Conservation (phyloP, 192 early-diverging fungal species). For the Coemansia sp. region DNA sequence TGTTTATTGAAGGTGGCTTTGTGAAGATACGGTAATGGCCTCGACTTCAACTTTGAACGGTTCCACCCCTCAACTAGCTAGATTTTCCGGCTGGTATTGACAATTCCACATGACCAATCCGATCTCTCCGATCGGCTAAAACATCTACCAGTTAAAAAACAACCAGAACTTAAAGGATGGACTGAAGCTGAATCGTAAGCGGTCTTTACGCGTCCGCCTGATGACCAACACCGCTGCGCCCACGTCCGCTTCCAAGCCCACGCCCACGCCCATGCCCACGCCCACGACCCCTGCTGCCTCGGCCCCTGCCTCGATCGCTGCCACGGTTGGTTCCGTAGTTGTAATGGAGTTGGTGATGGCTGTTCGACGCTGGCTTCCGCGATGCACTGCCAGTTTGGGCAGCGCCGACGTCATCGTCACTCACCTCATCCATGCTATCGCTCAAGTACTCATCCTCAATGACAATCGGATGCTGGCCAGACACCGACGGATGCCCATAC, state of each 20-base stretch:
- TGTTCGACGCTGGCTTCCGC: background rate
- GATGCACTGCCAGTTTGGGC: background rate
- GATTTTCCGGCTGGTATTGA: too few species aligned
- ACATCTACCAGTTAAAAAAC: too few species aligned
- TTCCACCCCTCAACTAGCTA: too few species aligned
- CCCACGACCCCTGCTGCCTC: slow-evolving; percentile 7
- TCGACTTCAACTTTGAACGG: too few species aligned
- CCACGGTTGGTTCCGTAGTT: slow-evolving; percentile 19
- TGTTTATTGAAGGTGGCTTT: too few species aligned
- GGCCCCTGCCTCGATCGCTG: background rate
- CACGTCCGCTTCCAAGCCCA: slow-evolving; percentile 15
- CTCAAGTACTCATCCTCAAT: slow-evolving; percentile 48
- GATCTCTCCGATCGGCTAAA: too few species aligned
- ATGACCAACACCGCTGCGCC: slow-evolving; percentile 12
- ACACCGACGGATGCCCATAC: slow-evolving; percentile 30
- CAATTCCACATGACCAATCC: too few species aligned
- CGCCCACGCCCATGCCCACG: slow-evolving; percentile 7
- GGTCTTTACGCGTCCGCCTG: background rate
- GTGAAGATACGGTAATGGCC: too few species aligned
- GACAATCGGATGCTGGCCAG: slow-evolving; percentile 41
- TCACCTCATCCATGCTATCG: slow-evolving; percentile 51
- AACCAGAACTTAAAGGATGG: too few species aligned
- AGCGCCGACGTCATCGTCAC: background rate
- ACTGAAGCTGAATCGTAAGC: too few species aligned
- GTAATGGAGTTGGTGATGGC: slow-evolving; percentile 19